Evolutionary conservation across 2,329 filamentous ascomycete genomes (phyloP), one percentile per base, ranked within the genome.

Genomic region (Alternaria longipes): DNA sequence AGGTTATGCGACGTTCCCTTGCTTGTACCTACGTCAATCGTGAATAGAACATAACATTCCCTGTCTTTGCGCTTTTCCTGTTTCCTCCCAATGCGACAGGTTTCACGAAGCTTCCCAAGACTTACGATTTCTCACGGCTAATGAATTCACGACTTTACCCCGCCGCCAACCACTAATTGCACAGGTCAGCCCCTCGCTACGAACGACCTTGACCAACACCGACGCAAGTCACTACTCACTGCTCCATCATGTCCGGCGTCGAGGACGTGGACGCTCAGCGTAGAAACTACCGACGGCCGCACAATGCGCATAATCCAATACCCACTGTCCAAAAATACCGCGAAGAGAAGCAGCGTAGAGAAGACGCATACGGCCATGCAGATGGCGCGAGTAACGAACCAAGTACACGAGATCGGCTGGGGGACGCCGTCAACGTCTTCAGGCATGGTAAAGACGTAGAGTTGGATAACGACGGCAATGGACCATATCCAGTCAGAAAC

Each of bases 321-420:
- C 82, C 82, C 3, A 84, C 82, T 7, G 78, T 84, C 30, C 74
- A 80, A 50, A 78, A 77, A 54, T 84, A 83, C 61, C 78, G 79
- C 32, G 74, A 84, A 61, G 82, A 83, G 68, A 81, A 84, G 70
- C 72, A 81, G 49, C 71, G 77, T 16, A 78, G 81, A 24, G 72
- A 78, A 42, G 79, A 78, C 18, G 65, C 76, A 28, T 73, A 74
- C 56, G 72, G 70, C 14, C 36, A 64, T n/a, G 34, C 68, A 49
- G 67, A 73, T 8, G 67, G 70, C 14, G 53, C 20, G 9, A 46
- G 46, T 41, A 74, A 75, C 24, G 74, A 75, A 8, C 70, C 72
- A 14, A 75, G 68, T 50, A 74, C 70, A 54, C 73, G 74, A 36
- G 72, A 79, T 49, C 74, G 75, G 24, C 66, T 80, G 16, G 76